phyloP scores from a whole-genome alignment of 2,329 filamentous ascomycete species.

The Lithohypha guttulata region DNA sequence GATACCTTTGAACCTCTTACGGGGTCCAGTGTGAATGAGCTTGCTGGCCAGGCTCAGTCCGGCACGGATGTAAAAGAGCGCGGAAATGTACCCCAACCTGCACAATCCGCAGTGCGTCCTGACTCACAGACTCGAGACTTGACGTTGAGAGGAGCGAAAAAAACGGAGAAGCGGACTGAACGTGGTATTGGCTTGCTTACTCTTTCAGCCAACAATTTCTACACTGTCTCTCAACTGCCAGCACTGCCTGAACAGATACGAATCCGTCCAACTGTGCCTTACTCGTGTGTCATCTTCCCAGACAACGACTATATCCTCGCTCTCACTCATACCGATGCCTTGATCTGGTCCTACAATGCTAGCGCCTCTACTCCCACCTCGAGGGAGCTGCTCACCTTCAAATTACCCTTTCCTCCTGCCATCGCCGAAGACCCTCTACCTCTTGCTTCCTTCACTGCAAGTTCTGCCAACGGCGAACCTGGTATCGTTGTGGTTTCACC shows the following conservation, averaged over 20 bases:
- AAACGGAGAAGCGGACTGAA: conserved; percentile 26
- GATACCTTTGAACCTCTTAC: conserved; percentile 25
- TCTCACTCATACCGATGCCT: conserved; percentile 68
- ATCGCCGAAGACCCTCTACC: conserved; percentile 61
- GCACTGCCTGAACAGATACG: conserved; percentile 69
- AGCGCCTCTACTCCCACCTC: conserved; percentile 47
- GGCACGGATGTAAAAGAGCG: conserved; percentile 16
- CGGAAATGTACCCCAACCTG: conserved; percentile 9
- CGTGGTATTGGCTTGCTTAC: conserved; percentile 27
- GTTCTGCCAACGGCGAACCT: conserved; percentile 67
- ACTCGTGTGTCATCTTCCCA: conserved; percentile 55
- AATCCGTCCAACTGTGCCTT: conserved; percentile 43
- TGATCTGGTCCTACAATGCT: conserved; percentile 77
- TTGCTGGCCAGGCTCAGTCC: conserved; percentile 16
- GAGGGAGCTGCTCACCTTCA: conserved; percentile 69
- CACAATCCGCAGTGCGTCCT: background rate
- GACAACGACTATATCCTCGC: conserved; percentile 64
- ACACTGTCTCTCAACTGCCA: conserved; percentile 73
- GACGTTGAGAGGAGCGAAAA: conserved; percentile 30
- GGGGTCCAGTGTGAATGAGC: conserved; percentile 20
- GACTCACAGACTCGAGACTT: conserved; percentile 26
- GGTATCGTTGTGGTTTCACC: conserved; percentile 82
- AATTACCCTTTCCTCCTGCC: conserved; percentile 62
- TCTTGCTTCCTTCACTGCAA: conserved; percentile 70
- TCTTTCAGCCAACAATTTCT: conserved; percentile 67